These are phyloP conservation scores for Candida sp. DNA, from an alignment of 1,139 yeast genomes.

Conservation along the genomic window DNA sequence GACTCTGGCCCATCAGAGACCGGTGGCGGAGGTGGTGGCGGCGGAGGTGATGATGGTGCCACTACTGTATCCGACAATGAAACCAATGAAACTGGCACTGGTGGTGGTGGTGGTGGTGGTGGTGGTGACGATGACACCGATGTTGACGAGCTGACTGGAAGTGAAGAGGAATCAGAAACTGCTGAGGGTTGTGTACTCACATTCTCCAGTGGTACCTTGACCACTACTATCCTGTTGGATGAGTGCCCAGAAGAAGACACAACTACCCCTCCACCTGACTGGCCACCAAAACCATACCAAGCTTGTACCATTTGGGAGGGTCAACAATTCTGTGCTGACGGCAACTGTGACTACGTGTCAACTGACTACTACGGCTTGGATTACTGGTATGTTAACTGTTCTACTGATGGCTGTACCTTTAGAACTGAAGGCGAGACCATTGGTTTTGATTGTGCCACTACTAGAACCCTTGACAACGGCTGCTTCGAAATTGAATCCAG, in stretches of 20 bases:
- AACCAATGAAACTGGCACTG: too few species aligned
- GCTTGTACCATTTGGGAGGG: not conserved
- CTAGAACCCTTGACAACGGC: not conserved
- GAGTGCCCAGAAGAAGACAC: not conserved
- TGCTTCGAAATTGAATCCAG: not conserved
- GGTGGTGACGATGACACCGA: too few species aligned
- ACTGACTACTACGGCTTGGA: not conserved
- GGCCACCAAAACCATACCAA: conserved; percentile 2
- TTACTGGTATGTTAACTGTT: not conserved
- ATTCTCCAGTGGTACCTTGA: too few species aligned
- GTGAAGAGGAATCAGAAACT: too few species aligned
- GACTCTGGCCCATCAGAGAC: too few species aligned
- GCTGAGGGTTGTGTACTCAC: too few species aligned
- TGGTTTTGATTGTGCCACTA: not conserved
- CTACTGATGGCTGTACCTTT: not conserved
- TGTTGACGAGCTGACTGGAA: too few species aligned
- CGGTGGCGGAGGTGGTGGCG: too few species aligned
- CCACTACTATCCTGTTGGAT: not conserved
- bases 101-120: too few species aligned
- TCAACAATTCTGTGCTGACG: not conserved
- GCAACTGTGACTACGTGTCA: not conserved
- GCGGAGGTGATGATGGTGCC: too few species aligned
- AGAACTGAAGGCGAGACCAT: not conserved
- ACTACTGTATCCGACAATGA: too few species aligned
- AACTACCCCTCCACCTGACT: not conserved